phyloP scores from a whole-genome alignment of 176 grass and related monocot genomes.

The Oryza coarctata region DNA sequence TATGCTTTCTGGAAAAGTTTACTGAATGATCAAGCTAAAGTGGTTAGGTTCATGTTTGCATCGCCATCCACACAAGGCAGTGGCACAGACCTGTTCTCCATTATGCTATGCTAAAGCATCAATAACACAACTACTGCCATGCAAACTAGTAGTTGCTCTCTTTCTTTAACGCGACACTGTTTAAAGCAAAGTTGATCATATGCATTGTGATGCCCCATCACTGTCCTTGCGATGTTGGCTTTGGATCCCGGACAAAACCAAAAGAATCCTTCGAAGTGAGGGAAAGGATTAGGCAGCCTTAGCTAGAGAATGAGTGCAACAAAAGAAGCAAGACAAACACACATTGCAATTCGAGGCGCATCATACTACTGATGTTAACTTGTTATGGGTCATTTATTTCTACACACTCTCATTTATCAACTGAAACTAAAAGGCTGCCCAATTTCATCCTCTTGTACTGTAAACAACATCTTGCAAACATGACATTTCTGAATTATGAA shows the following conservation, averaged over 20 bases:
- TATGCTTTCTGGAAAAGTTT: background rate
- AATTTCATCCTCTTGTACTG: background rate
- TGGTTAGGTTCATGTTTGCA: slow-evolving; percentile 31
- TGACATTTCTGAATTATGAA: background rate
- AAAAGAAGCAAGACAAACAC: background rate
- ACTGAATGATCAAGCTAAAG: background rate
- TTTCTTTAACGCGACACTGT: background rate
- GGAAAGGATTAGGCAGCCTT: slow-evolving; percentile 7
- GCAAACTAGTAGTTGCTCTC: background rate
- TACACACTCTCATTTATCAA: background rate
- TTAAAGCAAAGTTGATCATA: background rate
- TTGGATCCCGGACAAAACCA: slow-evolving; percentile 18
- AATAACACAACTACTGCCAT: background rate
- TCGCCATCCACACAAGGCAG: background rate
- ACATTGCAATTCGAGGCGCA: background rate
- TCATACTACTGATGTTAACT: background rate
- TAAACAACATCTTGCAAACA: background rate
- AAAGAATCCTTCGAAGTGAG: slow-evolving; percentile 47
- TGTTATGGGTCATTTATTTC: background rate
- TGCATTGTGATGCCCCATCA: no score
- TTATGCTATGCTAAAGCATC: background rate
- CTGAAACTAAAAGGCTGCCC: background rate
- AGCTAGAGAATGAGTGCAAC: slow-evolving; percentile 24
- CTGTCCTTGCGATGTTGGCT: slow-evolving; percentile 17
- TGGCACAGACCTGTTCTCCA: background rate